Evolutionary conservation across 176 grass and related monocot genomes (phyloP).

Genomic region (Ampelocalamus luodianensis): DNA sequence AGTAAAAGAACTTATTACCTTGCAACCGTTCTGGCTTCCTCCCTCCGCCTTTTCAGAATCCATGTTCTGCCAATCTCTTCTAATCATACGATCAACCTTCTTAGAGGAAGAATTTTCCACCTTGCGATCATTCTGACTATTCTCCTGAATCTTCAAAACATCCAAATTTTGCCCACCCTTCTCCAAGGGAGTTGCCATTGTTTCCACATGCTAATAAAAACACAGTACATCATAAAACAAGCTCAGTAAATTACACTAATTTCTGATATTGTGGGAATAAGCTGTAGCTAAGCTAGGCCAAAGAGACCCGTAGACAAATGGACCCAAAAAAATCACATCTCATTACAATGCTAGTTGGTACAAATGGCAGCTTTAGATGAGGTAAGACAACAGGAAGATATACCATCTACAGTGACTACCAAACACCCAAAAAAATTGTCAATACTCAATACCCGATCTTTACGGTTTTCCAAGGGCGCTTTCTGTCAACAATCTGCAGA

Average conservation of each 20-base stretch:
- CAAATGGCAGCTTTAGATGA: not conserved
- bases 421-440: not conserved
- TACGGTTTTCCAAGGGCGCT: constrained; percentile 5
- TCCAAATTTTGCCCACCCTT: not conserved
- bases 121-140: too few species aligned
- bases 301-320: not conserved
- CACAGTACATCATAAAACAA: not conserved
- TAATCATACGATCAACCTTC: not conserved
- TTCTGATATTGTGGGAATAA: not conserved
- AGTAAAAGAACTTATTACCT: too few species aligned
- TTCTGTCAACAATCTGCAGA: not conserved
- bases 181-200: not conserved
- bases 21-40: not conserved
- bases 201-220: not conserved
- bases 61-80: not conserved
- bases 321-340: not conserved
- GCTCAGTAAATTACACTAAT: not conserved
- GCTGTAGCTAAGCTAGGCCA: not conserved
- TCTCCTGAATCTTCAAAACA: too few species aligned
- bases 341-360: not conserved
- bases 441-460: constrained; percentile 7
- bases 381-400: not conserved
- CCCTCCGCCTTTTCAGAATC: not conserved
- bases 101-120: too few species aligned
- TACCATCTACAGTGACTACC: not conserved